Conservation (phyloP, 257 asterid species). For the Echium plantagineum region DNA sequence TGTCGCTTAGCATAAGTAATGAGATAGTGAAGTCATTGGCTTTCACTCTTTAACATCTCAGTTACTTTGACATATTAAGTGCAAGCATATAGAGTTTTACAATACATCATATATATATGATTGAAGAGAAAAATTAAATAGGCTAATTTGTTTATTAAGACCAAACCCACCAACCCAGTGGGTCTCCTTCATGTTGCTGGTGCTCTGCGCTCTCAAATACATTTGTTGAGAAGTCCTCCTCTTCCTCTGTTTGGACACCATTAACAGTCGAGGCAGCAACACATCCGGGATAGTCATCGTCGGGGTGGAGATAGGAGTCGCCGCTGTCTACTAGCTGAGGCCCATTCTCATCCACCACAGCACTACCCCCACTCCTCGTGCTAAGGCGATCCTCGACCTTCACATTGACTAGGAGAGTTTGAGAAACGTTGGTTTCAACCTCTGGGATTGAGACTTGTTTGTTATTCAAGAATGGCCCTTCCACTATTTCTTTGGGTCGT, state of each 20-base stretch:
- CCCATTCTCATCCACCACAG: constrained; percentile 39
- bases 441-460: constrained; percentile 14
- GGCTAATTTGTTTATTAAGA: constrained; percentile 12
- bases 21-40: too few relatives aligned
- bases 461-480: constrained; percentile 8
- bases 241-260: constrained; percentile 30
- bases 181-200: constrained; percentile 41
- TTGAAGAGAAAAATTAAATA: too few relatives aligned
- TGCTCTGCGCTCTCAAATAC: constrained; percentile 42
- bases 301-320: constrained; percentile 27
- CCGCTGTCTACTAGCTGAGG: constrained; percentile 39
- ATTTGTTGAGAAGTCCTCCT: constrained; percentile 21
- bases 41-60: too few relatives aligned
- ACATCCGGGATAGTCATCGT: constrained; percentile 15
- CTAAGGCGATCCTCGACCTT: constrained; percentile 39
- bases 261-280: constrained; percentile 9
- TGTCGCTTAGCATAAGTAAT: too few relatives aligned
- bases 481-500: constrained; percentile 33
- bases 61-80: too few relatives aligned
- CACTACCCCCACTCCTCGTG: constrained; percentile 35
- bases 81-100: not conserved
- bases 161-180: constrained; percentile 77
- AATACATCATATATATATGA: not conserved
- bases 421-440: constrained; percentile 10
- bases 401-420: constrained; percentile 25